phyloP scores from a whole-genome alignment of 352 stramenopile species.

The Phytopythium boreale region DNA sequence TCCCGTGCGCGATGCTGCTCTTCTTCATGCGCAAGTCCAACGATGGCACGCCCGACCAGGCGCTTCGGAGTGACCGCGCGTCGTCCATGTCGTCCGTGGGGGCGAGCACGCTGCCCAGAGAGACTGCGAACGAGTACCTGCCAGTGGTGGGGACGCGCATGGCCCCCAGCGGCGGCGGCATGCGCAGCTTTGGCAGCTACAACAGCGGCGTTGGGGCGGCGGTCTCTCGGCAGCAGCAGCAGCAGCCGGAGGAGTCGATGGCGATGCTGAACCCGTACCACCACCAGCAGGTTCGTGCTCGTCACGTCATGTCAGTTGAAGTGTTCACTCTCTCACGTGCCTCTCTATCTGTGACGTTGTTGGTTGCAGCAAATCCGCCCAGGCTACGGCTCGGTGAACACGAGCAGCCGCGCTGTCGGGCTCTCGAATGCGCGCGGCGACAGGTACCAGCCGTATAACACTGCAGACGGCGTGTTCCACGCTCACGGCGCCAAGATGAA shows the following conservation, averaged over 20 bases:
- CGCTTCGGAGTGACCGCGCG: not conserved
- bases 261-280: constrained; percentile 6
- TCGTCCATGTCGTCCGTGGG: not conserved
- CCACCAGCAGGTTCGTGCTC: constrained; percentile 2
- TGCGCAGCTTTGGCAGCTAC: not conserved
- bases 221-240: not conserved
- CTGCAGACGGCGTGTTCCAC: not conserved
- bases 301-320: not conserved
- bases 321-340: not conserved
- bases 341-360: not conserved
- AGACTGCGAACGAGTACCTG: not conserved
- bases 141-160: not conserved
- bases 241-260: not conserved
- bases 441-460: not conserved
- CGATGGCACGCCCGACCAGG: not conserved
- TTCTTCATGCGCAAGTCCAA: constrained; percentile 35
- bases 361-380: not conserved
- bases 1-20: constrained; percentile 44
- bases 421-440: not conserved
- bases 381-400: constrained; percentile 2
- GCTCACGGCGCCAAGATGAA: not conserved
- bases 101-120: not conserved
- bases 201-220: not conserved
- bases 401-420: not conserved
- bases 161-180: not conserved